Evolutionary conservation across 192 early-diverging fungal species (phyloP).

Genomic region (Coemansia sp.): DNA sequence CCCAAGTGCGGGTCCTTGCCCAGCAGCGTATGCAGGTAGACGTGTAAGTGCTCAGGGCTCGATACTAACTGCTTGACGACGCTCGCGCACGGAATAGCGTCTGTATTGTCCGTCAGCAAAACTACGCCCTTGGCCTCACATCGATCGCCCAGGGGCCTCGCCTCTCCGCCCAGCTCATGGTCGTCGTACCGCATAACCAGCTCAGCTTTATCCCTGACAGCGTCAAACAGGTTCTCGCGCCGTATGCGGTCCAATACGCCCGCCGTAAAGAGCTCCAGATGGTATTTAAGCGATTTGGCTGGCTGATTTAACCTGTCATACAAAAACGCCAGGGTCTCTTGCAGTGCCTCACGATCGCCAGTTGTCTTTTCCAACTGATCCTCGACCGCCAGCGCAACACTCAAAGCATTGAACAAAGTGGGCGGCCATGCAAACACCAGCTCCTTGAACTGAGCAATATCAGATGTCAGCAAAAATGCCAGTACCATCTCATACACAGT

Average conservation of each 20-base stretch:
- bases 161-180: conserved; percentile 27
- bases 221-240: conserved; percentile 79
- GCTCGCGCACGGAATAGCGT: conserved; percentile 70
- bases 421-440: conserved; percentile 83
- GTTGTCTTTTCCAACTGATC: conserved; percentile 52
- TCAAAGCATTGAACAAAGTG: conserved; percentile 72
- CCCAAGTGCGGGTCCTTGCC: conserved; percentile 60
- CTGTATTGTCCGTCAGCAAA: conserved; percentile 82
- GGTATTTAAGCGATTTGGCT: conserved; percentile 82
- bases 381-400: conserved; percentile 80
- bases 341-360: conserved; percentile 56
- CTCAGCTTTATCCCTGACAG: conserved; percentile 77
- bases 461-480: conserved; percentile 54
- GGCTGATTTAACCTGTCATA: conserved; percentile 74
- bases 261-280: conserved; percentile 70
- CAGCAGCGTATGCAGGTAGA: conserved; percentile 94
- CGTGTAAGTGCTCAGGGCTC: conserved; percentile 70
- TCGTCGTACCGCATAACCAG: conserved; percentile 87
- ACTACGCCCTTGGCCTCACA: conserved; percentile 69
- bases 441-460: conserved; percentile 52
- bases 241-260: conserved; percentile 79
- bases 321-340: conserved; percentile 76
- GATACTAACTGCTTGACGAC: conserved; percentile 75
- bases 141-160: conserved; percentile 38
- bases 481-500: conserved; percentile 91